These are phyloP conservation scores for Beauveria caledonica DNA, from an alignment of 2,329 filamentous ascomycete genomes.

Conservation along the genomic window DNA sequence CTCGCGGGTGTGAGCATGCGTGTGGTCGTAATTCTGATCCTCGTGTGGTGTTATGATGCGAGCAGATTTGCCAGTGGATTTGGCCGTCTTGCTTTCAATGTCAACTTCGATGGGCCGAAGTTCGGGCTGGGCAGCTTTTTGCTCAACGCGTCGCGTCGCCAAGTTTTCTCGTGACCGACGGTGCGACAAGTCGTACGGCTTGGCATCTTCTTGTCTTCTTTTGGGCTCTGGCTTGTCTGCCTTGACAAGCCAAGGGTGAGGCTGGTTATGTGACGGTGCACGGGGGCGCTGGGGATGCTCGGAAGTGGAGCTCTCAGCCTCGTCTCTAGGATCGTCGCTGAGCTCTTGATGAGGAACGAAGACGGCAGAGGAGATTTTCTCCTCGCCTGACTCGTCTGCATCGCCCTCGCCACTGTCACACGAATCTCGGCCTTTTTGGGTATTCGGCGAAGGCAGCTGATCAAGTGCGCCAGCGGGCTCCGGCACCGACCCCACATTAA, in stretches of 20 bases:
- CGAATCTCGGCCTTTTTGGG: slow-evolving; percentile 29
- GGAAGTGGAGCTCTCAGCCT: slow-evolving; percentile 24
- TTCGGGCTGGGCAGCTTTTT: slow-evolving; percentile 18
- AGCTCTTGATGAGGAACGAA: slow-evolving; percentile 68
- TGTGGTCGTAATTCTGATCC: slow-evolving; percentile 43
- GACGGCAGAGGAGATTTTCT: slow-evolving; percentile 79
- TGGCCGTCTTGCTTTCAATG: slow-evolving; percentile 28
- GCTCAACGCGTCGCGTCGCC: not conserved
- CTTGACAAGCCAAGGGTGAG: slow-evolving; percentile 49
- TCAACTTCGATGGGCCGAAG: slow-evolving; percentile 36
- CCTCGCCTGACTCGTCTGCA: slow-evolving; percentile 60
- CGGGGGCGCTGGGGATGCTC: slow-evolving; percentile 40
- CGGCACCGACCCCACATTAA: slow-evolving; percentile 4
- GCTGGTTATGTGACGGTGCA: slow-evolving; percentile 31
- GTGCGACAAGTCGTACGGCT: slow-evolving; percentile 10
- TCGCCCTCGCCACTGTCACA: slow-evolving; percentile 31
- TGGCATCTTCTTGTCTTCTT: slow-evolving; percentile 20
- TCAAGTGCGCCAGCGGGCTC: not conserved
- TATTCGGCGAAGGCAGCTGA: slow-evolving; percentile 27
- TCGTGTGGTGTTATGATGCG: slow-evolving; percentile 34
- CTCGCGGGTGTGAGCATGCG: slow-evolving; percentile 39
- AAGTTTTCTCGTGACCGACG: slow-evolving; percentile 9
- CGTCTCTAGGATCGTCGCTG: slow-evolving; percentile 25
- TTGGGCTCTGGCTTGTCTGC: slow-evolving; percentile 41
- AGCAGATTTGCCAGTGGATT: slow-evolving; percentile 23